Base-by-base conservation (phyloP, 2,329 filamentous ascomycete genomes). In the Didymella sp. region DNA sequence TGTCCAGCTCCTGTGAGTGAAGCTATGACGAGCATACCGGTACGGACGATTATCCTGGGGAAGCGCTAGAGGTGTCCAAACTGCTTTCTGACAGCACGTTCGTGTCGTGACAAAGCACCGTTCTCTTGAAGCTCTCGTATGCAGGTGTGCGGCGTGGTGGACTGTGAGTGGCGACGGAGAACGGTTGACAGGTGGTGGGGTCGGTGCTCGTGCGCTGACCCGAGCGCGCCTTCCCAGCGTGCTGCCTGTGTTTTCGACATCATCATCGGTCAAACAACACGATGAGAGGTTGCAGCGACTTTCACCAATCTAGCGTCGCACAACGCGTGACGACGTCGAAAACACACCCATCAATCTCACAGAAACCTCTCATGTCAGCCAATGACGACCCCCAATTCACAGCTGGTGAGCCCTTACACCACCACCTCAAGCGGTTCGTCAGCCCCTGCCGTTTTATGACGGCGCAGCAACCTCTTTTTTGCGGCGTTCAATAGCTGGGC, bases 1-100 rank as follows among this genome's bases (percentile, higher is more conserved):
- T 61, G 61, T 58, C 35, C 53, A 54, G 59, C 54, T 62, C 58
- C 56, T 72, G 66, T 68, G 61, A 70, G 67, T 63, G 64, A 67
- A 62, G 68, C 55, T 41, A 60, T 59, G 61, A 64, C 63, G 56
- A 58, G 38, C 54, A 38, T 52, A n/a, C n/a, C n/a, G n/a, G 19
- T 52, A 38, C 37, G n/a, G 54, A 31, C 40, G 48, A n/a, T 24
- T 31, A 13, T 7, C 31, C 37, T 38, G 38, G 21, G 21, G 17
- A n/a, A 12, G 25, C 19, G 31, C 30, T 51, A 40, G 37, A 27
- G 24, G 12, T 42, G 25, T 21, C 25, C 24, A 22, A 19, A 12
- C 15, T 33, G 15, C 30, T 31, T 25, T 52, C 31, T 40, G 48
- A 40, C 21, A 41, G 13, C 30, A 4, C 31, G 15, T 25, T n/a